A percentile compares a stretch with the other conserved stretches of the same genome.
Conservation (phyloP, 805 yeast genomes). For the Wickerhamiella azyma region DNA sequence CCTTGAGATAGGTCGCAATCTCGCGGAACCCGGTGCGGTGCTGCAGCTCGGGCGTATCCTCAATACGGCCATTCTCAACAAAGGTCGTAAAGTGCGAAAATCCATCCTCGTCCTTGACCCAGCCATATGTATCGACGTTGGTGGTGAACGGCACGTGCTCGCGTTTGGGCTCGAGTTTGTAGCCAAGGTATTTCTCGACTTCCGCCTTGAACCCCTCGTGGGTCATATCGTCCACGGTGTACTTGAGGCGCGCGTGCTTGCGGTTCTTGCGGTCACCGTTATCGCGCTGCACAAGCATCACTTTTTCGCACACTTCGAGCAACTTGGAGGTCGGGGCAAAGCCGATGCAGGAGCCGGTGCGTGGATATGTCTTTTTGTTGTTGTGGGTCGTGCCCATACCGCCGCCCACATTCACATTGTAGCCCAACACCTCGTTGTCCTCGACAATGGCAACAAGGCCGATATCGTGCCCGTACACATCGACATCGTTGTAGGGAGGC, state of each 20-base stretch:
- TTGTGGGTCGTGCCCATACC: constrained; percentile 99
- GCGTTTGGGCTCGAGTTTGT: constrained; percentile 53
- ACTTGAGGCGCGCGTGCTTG: constrained; percentile 95
- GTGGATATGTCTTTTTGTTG: constrained; percentile 90
- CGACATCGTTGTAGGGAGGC: constrained; percentile 94
- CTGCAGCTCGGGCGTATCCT: constrained; percentile 78
- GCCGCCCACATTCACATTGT: constrained; percentile 87
- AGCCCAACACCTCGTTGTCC: constrained; percentile 51
- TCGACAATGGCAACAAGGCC: constrained; percentile 77
- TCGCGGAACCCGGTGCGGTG: constrained; percentile 77
- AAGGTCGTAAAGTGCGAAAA: constrained; percentile 84
- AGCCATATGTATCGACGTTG: constrained; percentile 84
- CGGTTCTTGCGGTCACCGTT: constrained; percentile 90
- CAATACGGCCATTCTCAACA: constrained; percentile 93
- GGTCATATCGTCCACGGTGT: constrained; percentile 90
- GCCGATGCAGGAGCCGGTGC: constrained; percentile 83
- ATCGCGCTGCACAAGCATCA: constrained; percentile 90
- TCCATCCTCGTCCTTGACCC: constrained; percentile 71
- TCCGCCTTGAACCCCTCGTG: constrained; percentile 64
- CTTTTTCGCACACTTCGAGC: constrained; percentile 70
- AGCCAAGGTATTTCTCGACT: constrained; percentile 76
- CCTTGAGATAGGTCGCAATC: constrained; percentile 56
- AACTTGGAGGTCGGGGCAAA: constrained; percentile 55
- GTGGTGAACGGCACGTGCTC: constrained; percentile 61
- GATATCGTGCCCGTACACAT: constrained; percentile 89